phyloP scores from a whole-genome alignment of 495 filamentous ascomycete species.

The Aspergillus sparsus region DNA sequence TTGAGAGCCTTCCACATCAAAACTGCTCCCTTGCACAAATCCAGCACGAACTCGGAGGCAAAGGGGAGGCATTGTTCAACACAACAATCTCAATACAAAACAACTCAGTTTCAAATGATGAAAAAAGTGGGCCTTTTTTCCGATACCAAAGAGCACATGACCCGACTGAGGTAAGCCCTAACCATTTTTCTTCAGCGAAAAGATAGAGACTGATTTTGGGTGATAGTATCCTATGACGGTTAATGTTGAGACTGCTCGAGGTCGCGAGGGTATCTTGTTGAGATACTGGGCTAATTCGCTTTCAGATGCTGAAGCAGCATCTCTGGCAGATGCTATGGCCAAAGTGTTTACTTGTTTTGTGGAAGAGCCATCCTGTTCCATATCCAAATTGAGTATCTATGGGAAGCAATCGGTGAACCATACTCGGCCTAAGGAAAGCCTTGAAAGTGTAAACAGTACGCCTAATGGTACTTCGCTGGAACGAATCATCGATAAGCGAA shows the following conservation, averaged over 20 bases:
- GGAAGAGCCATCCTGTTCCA: constrained; percentile 27
- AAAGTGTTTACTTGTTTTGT: constrained; percentile 40
- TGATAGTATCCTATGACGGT: constrained; percentile 49
- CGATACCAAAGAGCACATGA: constrained; percentile 45
- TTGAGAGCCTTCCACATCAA: constrained; percentile 51
- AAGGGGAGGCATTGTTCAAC: constrained; percentile 56
- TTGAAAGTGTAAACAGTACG: background rate
- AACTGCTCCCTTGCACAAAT: constrained; percentile 55
- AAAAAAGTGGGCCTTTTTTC: constrained; percentile 42
- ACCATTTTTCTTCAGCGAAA: background rate
- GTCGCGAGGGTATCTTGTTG: constrained; percentile 47
- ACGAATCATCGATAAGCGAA: constrained; percentile 43
- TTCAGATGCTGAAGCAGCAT: constrained; percentile 41
- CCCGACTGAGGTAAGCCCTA: constrained; percentile 46
- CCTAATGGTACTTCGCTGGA: constrained; percentile 36
- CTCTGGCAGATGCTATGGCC: constrained; percentile 35
- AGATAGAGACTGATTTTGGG: background rate
- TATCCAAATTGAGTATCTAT: constrained; percentile 29
- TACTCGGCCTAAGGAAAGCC: background rate
- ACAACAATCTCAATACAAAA: constrained; percentile 60
- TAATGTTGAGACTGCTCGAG: constrained; percentile 47
- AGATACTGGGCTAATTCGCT: constrained; percentile 52
- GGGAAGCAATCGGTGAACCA: constrained; percentile 2
- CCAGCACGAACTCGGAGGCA: constrained; percentile 55
- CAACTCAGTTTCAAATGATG: constrained; percentile 34